These are phyloP conservation scores for Lentinula aciculospora DNA, from an alignment of 768 basidiomycete genomes.

Conservation along the genomic window DNA sequence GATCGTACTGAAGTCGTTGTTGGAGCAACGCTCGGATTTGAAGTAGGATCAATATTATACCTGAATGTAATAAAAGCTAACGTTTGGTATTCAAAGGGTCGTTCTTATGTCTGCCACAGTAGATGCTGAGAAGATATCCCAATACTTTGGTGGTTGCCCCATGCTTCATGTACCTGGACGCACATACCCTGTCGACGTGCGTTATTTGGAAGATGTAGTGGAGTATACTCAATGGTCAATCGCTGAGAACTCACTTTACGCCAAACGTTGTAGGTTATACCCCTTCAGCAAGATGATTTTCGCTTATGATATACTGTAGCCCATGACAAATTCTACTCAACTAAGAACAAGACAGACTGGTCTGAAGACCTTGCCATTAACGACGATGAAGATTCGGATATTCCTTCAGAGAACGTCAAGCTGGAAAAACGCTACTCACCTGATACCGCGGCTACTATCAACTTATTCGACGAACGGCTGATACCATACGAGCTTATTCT, in stretches of 20 bases:
- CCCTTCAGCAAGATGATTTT: not conserved
- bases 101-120: slow-evolving; percentile 97
- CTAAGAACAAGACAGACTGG: slow-evolving; percentile 69
- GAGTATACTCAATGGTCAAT: slow-evolving; percentile 78
- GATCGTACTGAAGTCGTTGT: slow-evolving; percentile 83
- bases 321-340: slow-evolving; percentile 57
- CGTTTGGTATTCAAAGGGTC: slow-evolving; percentile 42
- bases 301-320: slow-evolving; percentile 30
- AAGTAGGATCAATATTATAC: slow-evolving; percentile 44
- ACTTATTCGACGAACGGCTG: slow-evolving; percentile 79
- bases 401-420: slow-evolving; percentile 36
- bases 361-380: slow-evolving; percentile 58
- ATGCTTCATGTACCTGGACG: slow-evolving; percentile 87
- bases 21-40: slow-evolving; percentile 73
- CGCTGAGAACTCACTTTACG: slow-evolving; percentile 76
- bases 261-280: slow-evolving; percentile 50
- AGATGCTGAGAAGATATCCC: slow-evolving; percentile 85
- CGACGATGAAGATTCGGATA: slow-evolving; percentile 66
- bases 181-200: slow-evolving; percentile 86
- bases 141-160: slow-evolving; percentile 41
- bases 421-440: slow-evolving; percentile 79
- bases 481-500: slow-evolving; percentile 92
- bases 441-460: slow-evolving; percentile 70
- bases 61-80: slow-evolving; percentile 1
- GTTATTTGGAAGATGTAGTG: slow-evolving; percentile 88